phyloP scores from a whole-genome alignment of 495 filamentous ascomycete species.

The Aspergillus incahuasiensis region DNA sequence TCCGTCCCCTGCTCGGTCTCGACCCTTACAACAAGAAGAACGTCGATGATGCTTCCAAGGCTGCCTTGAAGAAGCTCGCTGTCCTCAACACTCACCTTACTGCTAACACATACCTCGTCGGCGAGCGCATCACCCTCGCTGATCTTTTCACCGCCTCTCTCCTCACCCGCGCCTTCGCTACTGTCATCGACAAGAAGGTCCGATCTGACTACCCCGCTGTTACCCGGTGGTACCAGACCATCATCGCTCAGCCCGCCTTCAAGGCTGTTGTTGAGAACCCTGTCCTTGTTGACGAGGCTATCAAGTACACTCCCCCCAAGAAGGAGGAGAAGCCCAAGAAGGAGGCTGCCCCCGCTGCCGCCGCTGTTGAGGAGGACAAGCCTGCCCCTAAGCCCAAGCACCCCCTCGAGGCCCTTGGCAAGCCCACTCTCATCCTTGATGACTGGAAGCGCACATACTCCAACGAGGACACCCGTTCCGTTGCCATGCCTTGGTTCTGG shows the following conservation, averaged over 20 bases:
- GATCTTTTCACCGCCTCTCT: constrained; percentile 79
- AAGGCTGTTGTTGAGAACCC: constrained; percentile 69
- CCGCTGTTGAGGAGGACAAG: constrained; percentile 64
- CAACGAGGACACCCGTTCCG: constrained; percentile 81
- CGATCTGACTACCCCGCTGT: constrained; percentile 75
- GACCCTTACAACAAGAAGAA: constrained; percentile 96
- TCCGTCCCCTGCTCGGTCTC: constrained; percentile 78
- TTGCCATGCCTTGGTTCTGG: constrained; percentile 97
- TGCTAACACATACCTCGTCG: constrained; percentile 92
- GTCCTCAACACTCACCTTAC: constrained; percentile 83
- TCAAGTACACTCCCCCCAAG: constrained; percentile 89
- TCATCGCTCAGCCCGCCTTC: constrained; percentile 88
- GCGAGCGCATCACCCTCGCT: constrained; percentile 94
- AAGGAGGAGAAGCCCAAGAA: constrained; percentile 71
- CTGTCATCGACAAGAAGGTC: constrained; percentile 84
- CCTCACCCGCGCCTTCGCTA: constrained; percentile 79
- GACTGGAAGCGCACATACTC: constrained; percentile 99
- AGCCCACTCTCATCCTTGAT: constrained; percentile 76
- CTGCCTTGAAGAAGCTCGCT: constrained; percentile 57
- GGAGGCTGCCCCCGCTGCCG: constrained; percentile 50
- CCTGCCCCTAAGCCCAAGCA: constrained; percentile 64
- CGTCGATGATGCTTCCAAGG: constrained; percentile 72
- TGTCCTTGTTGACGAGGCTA: constrained; percentile 72
- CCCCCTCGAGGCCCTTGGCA: constrained; percentile 81
- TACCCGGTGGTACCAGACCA: constrained; percentile 89